These are phyloP conservation scores for Globisporangium alternatum DNA, from an alignment of 352 stramenopile genomes.

Conservation along the genomic window DNA sequence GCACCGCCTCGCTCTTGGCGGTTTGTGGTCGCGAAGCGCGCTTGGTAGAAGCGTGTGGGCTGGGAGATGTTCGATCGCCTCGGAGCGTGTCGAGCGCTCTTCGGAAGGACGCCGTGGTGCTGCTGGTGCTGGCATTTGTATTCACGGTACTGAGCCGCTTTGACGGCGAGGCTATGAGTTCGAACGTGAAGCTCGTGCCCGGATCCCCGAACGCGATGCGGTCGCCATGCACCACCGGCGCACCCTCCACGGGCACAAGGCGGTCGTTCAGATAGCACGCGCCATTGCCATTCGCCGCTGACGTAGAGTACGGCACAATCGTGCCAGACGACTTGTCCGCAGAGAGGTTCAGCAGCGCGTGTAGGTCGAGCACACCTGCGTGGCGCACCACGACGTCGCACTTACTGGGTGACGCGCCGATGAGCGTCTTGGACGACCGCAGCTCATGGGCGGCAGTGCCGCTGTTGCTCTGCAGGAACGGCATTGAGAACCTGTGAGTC, in stretches of 20 bases:
- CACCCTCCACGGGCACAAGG: conserved; percentile 35
- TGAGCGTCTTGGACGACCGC: conserved; percentile 58
- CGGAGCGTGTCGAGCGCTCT: conserved; percentile 43
- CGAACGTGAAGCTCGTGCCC: conserved; percentile 49
- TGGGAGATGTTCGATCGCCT: conserved; percentile 25
- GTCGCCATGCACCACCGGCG: conserved; percentile 55
- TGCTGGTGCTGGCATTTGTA: conserved; percentile 14
- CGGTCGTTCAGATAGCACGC: conserved; percentile 54
- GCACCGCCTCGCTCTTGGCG: background rate
- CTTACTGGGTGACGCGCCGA: conserved; percentile 37
- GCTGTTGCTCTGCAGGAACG: conserved; percentile 29
- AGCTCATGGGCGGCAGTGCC: conserved; percentile 30
- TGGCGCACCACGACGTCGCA: conserved; percentile 57
- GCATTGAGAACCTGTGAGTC: conserved; percentile 18
- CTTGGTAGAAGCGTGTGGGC: background rate
- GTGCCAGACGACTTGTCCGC: conserved; percentile 31
- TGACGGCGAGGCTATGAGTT: conserved; percentile 23
- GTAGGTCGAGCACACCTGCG: conserved; percentile 44
- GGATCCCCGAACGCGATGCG: conserved; percentile 47
- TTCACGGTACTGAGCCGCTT: background rate
- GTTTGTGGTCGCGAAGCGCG: background rate
- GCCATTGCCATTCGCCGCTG: conserved; percentile 19
- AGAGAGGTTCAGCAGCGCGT: conserved; percentile 52
- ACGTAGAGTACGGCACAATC: conserved; percentile 40
- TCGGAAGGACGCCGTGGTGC: conserved; percentile 35